Conservation (phyloP, 2,329 filamentous ascomycete species). For the Aspergillus sergii region DNA sequence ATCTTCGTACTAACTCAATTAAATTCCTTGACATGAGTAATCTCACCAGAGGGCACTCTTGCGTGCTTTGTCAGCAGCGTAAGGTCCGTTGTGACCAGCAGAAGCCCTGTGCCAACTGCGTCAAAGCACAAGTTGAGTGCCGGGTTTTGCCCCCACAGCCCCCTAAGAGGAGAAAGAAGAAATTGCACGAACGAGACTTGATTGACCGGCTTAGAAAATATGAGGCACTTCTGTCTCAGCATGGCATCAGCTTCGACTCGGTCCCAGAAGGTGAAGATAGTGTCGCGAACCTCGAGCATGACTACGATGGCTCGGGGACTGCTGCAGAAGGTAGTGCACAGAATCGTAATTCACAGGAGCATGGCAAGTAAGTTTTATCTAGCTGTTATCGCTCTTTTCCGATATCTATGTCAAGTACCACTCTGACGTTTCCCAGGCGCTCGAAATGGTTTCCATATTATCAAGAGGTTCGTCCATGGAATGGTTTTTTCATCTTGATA, state of each 20-base stretch:
- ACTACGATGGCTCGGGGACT: neutral
- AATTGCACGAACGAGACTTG: conserved; percentile 66
- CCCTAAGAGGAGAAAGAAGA: conserved; percentile 59
- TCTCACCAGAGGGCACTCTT: conserved; percentile 36
- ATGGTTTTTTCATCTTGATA: neutral
- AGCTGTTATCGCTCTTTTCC: no score
- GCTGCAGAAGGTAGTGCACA: neutral
- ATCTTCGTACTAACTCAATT: no score
- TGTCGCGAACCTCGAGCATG: neutral
- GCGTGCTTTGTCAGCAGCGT: conserved; percentile 57
- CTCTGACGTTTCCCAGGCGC: neutral
- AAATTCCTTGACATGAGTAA: neutral
- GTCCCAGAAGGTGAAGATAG: conserved; percentile 44
- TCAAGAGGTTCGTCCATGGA: neutral
- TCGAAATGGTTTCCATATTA: neutral
- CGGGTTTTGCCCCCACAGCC: conserved; percentile 43
- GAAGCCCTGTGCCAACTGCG: conserved; percentile 70
- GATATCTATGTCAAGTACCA: neutral
- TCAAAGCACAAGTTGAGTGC: conserved; percentile 64
- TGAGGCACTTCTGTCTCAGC: conserved; percentile 63
- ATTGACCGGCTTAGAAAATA: conserved; percentile 68
- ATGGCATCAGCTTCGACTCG: conserved; percentile 67
- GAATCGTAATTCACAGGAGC: neutral
- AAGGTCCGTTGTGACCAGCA: conserved; percentile 73
- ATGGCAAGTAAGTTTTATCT: neutral